phyloP scores from a whole-genome alignment of 441 rosid genomes.

The Syzygium syzygioides region DNA sequence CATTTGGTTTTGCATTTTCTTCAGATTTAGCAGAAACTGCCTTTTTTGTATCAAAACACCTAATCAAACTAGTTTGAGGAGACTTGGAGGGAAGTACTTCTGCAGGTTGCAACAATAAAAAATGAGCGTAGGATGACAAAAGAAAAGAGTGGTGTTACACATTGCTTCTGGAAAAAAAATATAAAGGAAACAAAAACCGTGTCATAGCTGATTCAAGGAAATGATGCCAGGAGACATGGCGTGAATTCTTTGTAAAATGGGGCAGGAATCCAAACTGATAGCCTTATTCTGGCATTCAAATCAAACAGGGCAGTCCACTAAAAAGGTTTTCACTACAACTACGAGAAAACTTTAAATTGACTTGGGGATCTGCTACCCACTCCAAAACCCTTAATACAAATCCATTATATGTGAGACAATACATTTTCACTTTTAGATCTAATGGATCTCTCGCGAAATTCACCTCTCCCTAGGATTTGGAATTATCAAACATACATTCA shows the following conservation, averaged over 20 bases:
- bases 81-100: background rate
- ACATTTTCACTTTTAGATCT: background rate
- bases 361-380: background rate
- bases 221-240: too few species aligned
- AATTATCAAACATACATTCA: background rate
- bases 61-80: background rate
- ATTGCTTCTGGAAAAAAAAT: too few species aligned
- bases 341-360: background rate
- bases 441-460: background rate
- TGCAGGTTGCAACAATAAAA: too few species aligned
- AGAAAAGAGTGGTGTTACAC: too few species aligned
- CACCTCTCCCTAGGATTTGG: background rate
- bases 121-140: too few species aligned
- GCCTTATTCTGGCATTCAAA: background rate
- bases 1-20: background rate
- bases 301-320: background rate
- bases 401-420: accelerated
- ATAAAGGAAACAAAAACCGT: too few species aligned
- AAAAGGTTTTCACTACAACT: background rate
- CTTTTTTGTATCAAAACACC: background rate
- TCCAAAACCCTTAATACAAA: background rate
- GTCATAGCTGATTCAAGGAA: too few species aligned
- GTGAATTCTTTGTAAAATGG: too few species aligned
- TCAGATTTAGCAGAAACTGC: background rate
- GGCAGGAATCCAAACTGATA: background rate